Evolutionary conservation across 2,329 filamentous ascomycete genomes (phyloP).

Genomic region (Arthrobotrys iridis): DNA sequence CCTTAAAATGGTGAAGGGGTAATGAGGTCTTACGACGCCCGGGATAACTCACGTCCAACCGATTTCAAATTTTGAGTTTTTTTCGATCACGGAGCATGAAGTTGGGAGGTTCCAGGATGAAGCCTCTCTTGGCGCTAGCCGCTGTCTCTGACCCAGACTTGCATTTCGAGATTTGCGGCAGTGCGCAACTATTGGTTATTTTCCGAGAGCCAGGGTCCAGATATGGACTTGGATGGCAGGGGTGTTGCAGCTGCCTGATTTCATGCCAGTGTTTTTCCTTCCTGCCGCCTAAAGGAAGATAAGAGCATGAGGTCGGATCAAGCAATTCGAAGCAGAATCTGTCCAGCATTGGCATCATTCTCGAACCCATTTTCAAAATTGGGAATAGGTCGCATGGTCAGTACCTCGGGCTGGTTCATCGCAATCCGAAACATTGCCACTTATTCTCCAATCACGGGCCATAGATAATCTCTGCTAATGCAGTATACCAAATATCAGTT

Average conservation of each 20-base stretch:
- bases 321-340: conserved; percentile 49
- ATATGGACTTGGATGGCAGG: conserved; percentile 28
- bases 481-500: background rate
- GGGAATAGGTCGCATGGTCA: conserved; percentile 45
- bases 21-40: conserved; percentile 5
- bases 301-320: conserved; percentile 41
- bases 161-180: conserved; percentile 14
- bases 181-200: conserved; percentile 33
- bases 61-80: too few relatives aligned
- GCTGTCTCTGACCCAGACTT: conserved; percentile 45
- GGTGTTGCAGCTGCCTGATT: conserved; percentile 53
- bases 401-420: background rate
- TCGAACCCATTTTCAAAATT: conserved; percentile 34
- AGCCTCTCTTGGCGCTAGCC: conserved; percentile 23
- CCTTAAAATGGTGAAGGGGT: conserved; percentile 11
- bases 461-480: conserved; percentile 13
- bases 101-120: conserved; percentile 51
- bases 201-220: conserved; percentile 42
- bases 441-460: conserved; percentile 13
- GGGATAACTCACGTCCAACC: background rate
- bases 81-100: conserved; percentile 29
- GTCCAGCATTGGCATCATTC: conserved; percentile 34
- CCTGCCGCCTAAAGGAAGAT: conserved; percentile 53
- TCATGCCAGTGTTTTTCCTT: conserved; percentile 26
- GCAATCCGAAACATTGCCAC: conserved; percentile 15